Conservation (phyloP, 805 yeast species). For the Kuraishia hungarica region DNA sequence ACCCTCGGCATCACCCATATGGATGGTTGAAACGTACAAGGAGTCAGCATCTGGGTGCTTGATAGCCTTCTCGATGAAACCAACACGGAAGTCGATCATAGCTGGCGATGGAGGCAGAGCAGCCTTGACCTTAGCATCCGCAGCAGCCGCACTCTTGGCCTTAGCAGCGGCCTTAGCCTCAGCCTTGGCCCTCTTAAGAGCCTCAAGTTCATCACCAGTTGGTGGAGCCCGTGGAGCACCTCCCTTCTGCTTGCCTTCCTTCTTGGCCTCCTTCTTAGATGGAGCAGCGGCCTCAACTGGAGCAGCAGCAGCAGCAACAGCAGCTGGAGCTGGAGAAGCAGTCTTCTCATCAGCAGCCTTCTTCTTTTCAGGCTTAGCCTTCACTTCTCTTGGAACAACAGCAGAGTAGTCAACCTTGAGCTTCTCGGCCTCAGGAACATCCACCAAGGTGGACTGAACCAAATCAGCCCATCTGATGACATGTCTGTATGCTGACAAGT, state of each 20-base stretch:
- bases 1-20: conserved; percentile 92
- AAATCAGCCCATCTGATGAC: conserved; percentile 89
- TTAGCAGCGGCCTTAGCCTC: conserved; percentile 32
- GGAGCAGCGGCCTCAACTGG: conserved; percentile 13
- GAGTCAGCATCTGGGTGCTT: conserved; percentile 98
- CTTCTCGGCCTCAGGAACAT: conserved; percentile 43
- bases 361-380: conserved; percentile 24
- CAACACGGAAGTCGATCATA: conserved; percentile 87
- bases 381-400: conserved; percentile 52
- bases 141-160: conserved; percentile 54
- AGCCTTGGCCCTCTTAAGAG: conserved; percentile 24
- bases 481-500: conserved; percentile 66
- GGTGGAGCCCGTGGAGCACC: conserved; percentile 5
- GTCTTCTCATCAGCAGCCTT: conserved; percentile 6
- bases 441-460: conserved; percentile 58
- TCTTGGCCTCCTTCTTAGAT: conserved; percentile 13
- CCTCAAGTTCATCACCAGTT: conserved; percentile 19
- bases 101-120: conserved; percentile 72
- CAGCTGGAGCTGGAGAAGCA: conserved; percentile 8
- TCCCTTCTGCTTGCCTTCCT: conserved; percentile 5
- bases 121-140: conserved; percentile 37
- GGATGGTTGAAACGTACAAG: conserved; percentile 91
- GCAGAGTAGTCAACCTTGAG: conserved; percentile 49
- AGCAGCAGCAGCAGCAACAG: conserved; percentile 10
- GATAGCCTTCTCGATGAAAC: conserved; percentile 92